Percentiles rank a stretch among this genome's conserved stretches.
Evolutionary conservation across 2,329 filamentous ascomycete genomes (phyloP).

Genomic region (Fonsecaea nubica): DNA sequence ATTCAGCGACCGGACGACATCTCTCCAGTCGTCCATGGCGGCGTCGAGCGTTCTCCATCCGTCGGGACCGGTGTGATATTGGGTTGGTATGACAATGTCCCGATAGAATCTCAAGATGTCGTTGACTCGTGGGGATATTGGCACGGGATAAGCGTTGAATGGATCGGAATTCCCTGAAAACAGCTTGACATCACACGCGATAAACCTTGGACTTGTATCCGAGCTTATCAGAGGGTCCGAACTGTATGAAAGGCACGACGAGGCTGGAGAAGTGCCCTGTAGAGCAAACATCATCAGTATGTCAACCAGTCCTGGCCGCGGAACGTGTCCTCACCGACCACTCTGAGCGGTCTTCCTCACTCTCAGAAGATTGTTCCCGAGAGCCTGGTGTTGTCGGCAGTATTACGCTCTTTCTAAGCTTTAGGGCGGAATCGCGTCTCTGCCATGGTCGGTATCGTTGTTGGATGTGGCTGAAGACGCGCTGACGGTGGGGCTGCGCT

Average conservation of each 20-base stretch:
- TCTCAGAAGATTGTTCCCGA: constrained; percentile 8
- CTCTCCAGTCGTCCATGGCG: constrained; percentile 14
- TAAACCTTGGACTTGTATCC: background rate
- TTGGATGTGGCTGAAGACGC: constrained; percentile 19
- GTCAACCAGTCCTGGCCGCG: background rate
- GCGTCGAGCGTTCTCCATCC: constrained; percentile 16
- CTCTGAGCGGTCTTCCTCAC: constrained; percentile 13
- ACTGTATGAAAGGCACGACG: constrained; percentile 4
- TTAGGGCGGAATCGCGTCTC: constrained; percentile 8
- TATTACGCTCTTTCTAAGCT: constrained; percentile 7
- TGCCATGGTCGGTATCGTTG: constrained; percentile 18
- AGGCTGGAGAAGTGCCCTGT: constrained; percentile 14
- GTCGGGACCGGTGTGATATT: constrained; percentile 12
- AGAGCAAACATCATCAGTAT: background rate
- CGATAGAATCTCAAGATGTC: constrained; percentile 17
- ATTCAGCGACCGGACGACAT: constrained; percentile 12
- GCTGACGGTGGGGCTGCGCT: constrained; percentile 17
- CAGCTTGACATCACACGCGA: background rate
- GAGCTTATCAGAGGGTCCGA: constrained; percentile 1
- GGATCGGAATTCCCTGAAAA: constrained; percentile 21
- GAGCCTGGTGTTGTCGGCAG: background rate
- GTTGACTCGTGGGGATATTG: constrained; percentile 10
- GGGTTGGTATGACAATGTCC: constrained; percentile 17
- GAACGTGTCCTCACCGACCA: background rate
- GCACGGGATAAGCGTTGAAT: constrained; percentile 10